Evolutionary conservation across 352 stramenopile species (phyloP), one percentile per base, ranked within the genome.

Genomic region (Pythium coloratum): DNA sequence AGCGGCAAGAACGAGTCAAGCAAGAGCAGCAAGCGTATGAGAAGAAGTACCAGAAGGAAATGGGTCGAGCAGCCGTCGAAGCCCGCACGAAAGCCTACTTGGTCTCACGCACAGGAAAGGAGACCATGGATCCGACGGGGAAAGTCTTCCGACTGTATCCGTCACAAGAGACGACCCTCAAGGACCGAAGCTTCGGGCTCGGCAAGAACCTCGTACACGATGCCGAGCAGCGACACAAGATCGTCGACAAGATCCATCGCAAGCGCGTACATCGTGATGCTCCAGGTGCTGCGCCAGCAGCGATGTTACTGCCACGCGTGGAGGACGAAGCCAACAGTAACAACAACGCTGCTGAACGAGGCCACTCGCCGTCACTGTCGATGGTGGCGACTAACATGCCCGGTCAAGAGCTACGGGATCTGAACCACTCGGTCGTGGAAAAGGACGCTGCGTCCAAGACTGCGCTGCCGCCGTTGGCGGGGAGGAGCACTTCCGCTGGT

Each of bases 1-100:
- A 69, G 33, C 78, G 77, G 0, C 72, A 78, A 24, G 74, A 88
- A 20, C 76, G 76, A 18, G 32, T 87, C 5, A 71, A 77, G 32
- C 64, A 70, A 10, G 71, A 80, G 38, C 68, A 84, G n/a, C 67
- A 72, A 0, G 76, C 66, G 26, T 91, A 82, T 16, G 81, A 89
- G 60, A 73, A 72, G 30, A 89, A 89, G 34, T 93, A 93, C 49
- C 85, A 93, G 44, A 72, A 77, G 3, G 83, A 91, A 73, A 89
- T 93, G 81, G 82, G 82, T 1, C 67, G 72, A 5, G 67, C 72
- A 4, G 82, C 80, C 0, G 66, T 73, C 6, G 85, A 93, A 24
- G 77, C 74, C 58, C 76, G 83, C 2, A 90, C 80, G 6, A 76
- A 73, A 33, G 59, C 74, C 18, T 93, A 89, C 64, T 54, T 93